These are phyloP conservation scores for Syzygium malaccense DNA, from an alignment of 441 rosid species.

Conservation along the genomic window DNA sequence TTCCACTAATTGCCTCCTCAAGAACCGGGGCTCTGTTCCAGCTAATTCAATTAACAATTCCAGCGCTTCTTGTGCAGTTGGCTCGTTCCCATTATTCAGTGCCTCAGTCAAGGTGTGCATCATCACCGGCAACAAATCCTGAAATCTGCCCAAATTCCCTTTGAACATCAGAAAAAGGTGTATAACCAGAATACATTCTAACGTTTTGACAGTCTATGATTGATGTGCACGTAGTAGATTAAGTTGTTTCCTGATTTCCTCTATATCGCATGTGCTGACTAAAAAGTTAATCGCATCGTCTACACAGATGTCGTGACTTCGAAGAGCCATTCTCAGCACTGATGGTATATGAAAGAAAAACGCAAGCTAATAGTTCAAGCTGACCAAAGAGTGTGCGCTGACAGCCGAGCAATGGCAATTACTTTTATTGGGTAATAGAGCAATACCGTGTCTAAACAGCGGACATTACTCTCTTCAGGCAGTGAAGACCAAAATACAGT, in stretches of 20 bases:
- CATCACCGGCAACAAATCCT: constrained; percentile 93
- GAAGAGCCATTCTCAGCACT: neutral
- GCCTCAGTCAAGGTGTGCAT: constrained; percentile 92
- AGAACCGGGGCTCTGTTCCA: constrained; percentile 86
- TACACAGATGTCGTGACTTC: neutral
- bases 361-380: neutral
- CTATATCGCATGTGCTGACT: neutral
- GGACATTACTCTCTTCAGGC: neutral
- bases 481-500: neutral
- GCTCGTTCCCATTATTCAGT: constrained; percentile 80
- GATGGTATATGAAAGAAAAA: neutral
- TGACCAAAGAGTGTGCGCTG: neutral
- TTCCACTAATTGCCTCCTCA: constrained; percentile 84
- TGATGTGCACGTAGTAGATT: neutral
- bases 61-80: constrained; percentile 92
- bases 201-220: neutral
- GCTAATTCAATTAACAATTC: constrained; percentile 96
- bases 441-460: neutral
- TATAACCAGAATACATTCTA: neutral
- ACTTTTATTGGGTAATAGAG: neutral
- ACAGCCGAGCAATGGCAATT: neutral
- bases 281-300: neutral
- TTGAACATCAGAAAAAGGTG: neutral
- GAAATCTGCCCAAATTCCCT: constrained; percentile 31
- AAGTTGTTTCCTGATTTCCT: neutral